phyloP scores from a whole-genome alignment of 2,329 filamentous ascomycete genomes.

The Dryadomyces sulphureus region DNA sequence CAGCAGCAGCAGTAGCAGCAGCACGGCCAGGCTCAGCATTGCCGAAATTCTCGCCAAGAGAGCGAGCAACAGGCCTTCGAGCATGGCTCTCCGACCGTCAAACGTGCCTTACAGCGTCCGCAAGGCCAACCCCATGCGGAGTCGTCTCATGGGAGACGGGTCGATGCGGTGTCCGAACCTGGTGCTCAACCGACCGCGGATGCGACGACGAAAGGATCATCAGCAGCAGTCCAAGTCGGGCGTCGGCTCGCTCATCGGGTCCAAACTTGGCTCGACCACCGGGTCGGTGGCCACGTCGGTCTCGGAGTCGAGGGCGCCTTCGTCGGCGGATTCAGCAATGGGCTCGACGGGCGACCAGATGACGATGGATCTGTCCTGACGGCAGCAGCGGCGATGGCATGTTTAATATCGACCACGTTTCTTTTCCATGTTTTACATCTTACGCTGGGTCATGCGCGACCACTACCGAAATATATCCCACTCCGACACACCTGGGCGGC shows the following conservation, averaged over 20 bases:
- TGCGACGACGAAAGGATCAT: constrained; percentile 16
- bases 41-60: too few species aligned
- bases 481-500: too few species aligned
- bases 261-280: too few species aligned
- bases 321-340: background rate
- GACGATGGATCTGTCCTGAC: background rate
- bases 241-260: background rate
- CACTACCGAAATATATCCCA: too few species aligned
- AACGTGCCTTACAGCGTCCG: constrained; percentile 7
- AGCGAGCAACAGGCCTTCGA: too few species aligned
- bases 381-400: too few species aligned
- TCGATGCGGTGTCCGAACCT: constrained; percentile 18
- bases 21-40: too few species aligned
- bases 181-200: constrained; percentile 19
- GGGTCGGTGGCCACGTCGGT: background rate
- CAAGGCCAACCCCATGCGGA: constrained; percentile 13
- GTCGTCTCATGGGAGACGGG: constrained; percentile 16
- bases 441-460: too few species aligned
- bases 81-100: background rate
- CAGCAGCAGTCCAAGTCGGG: background rate
- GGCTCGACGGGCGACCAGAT: background rate
- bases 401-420: too few species aligned
- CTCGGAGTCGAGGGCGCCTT: background rate
- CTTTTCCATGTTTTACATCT: background rate
- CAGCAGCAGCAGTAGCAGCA: background rate